Evolutionary conservation across 1,284 basidiomycete species (phyloP).

Genomic region (Tilletia walkeri): DNA sequence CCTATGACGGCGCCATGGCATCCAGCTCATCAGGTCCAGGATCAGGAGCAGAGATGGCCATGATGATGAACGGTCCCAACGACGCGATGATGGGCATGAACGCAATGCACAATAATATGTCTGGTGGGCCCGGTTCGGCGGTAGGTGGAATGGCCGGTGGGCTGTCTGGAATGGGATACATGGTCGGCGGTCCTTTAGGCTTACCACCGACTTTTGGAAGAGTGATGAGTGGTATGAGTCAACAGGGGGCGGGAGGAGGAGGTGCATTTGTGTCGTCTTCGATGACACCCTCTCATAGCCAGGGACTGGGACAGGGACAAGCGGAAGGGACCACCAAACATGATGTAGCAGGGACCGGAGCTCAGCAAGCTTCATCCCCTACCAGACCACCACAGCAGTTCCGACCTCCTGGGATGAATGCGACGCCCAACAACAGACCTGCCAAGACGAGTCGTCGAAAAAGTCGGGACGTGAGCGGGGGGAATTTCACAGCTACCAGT

Average conservation of each 20-base stretch:
- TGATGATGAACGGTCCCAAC: not conserved
- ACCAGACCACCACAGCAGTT: too few species aligned
- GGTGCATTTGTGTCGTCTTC: not conserved
- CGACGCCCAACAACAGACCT: not conserved
- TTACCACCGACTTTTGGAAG: not conserved
- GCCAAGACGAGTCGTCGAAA: not conserved
- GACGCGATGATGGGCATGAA: conserved; percentile 8
- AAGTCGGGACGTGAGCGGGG: not conserved
- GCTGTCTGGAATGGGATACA: not conserved
- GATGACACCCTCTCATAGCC: not conserved
- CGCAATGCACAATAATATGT: conserved; percentile 2
- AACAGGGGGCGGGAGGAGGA: not conserved
- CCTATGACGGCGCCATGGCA: not conserved
- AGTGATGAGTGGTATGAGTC: not conserved
- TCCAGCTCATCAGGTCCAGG: not conserved
- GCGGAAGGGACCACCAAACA: too few species aligned
- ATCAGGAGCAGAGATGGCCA: not conserved
- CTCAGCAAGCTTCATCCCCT: too few species aligned
- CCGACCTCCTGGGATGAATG: too few species aligned
- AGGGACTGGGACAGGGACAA: too few species aligned
- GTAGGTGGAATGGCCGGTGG: not conserved
- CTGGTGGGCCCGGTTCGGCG: not conserved
- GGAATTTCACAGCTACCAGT: not conserved
- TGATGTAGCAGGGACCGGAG: too few species aligned
- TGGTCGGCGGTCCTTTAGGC: not conserved